Base-by-base conservation (phyloP, 2,329 filamentous ascomycete genomes). In the Hypoxylon sp. region DNA sequence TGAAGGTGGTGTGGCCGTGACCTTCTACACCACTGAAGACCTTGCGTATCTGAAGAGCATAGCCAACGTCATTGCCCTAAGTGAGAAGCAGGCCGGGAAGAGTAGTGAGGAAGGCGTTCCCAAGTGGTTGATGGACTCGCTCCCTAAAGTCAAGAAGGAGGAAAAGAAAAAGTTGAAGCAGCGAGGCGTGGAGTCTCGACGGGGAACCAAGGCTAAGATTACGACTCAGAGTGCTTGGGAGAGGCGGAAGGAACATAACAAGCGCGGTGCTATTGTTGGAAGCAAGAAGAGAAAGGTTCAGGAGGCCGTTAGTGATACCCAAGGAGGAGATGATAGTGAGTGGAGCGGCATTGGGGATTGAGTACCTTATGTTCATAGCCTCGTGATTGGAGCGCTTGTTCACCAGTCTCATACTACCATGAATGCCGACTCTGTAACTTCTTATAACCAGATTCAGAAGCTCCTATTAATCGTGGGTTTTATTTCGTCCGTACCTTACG, bases 21-120 rank as follows among this genome's bases (percentile, higher is more conserved):
- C 96, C 0, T 91, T 97, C 65, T 99, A 97, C 80, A 98, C 95
- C 0, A 93, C 96, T 79, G 96, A 98, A 68, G 96, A 99, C 76
- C 91, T 98, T 3, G 92, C 93, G 0, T 93, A 87, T 63, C 89
- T 99, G 63, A 97, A 95, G 82, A 93, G 90, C 70, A 92, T 99
- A 29, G 96, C 94, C 35, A 98, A 98, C 75, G 93, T 98, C 35
- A 97, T 99, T 70, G 88, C 92, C 0, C 88, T 89, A 21, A 94
- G 92, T 72, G 93, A 98, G 80, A 92, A 89, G 79, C 87, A 94
- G 75, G 86, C 86, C 1, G 86, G 86, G 29, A 85, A 82, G 74
- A 79, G 76, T 17, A 83, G 84, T 0, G 84, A 86, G 24, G 86
- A 87, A 0, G 88, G 87, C 1, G 86, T 97, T 29, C 90, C 93